phyloP scores from a whole-genome alignment of 202 grass and related monocot species.

The Eragrostis tef region DNA sequence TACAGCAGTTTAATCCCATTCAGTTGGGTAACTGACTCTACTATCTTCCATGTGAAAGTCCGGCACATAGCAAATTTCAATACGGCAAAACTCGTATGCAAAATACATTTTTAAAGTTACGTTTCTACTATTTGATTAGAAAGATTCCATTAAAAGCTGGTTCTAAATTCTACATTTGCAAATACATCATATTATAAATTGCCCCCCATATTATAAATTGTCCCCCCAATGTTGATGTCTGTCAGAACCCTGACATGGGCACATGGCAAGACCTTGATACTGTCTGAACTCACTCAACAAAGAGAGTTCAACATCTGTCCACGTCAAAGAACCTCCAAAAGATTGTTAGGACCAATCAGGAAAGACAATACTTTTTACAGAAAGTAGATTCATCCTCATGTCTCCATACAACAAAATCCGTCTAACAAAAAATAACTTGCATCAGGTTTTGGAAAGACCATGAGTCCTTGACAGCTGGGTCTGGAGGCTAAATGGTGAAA shows the following conservation, averaged over 20 bases:
- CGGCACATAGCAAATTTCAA: background rate
- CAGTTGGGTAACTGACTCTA: background rate
- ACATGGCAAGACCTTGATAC: background rate
- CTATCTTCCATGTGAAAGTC: constrained; percentile 5
- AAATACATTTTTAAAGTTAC: constrained; percentile 8
- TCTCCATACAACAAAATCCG: background rate
- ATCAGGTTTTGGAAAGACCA: background rate
- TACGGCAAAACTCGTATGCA: constrained; percentile 11
- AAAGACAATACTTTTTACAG: constrained; percentile 2
- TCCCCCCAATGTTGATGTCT: background rate
- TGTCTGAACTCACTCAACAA: background rate
- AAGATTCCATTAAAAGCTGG: background rate
- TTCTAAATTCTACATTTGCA: background rate
- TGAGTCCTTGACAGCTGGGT: background rate
- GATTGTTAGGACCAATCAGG: background rate
- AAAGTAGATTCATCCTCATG: background rate
- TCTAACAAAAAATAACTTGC: background rate
- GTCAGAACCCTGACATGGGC: background rate
- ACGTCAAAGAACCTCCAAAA: background rate
- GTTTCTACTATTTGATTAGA: constrained; percentile 14
- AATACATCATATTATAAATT: no score
- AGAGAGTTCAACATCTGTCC: background rate
- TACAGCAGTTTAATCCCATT: background rate
- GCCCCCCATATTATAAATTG: background rate
- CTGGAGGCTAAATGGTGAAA: background rate